Evolutionary conservation across 257 asterid species (phyloP).

Genomic region (Gentiana dahurica): DNA sequence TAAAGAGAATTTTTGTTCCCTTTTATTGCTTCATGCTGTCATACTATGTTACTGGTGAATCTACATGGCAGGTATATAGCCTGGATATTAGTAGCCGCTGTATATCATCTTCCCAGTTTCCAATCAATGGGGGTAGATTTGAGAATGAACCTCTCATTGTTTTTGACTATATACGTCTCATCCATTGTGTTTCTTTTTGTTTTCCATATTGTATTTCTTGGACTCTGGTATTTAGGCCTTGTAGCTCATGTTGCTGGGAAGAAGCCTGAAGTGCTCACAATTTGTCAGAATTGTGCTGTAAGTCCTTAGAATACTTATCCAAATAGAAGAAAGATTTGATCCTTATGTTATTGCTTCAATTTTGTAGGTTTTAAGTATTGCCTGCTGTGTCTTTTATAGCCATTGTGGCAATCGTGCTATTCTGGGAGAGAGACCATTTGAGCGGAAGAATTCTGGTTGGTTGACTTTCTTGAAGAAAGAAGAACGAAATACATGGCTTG

Average conservation of each 20-base stretch:
- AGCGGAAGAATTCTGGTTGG: conserved; percentile 65
- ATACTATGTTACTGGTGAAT: background rate
- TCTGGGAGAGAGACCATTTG: conserved; percentile 55
- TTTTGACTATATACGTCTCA: conserved; percentile 73
- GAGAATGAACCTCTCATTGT: conserved; percentile 93
- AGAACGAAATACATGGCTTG: conserved; percentile 74
- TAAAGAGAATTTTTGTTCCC: too few relatives aligned
- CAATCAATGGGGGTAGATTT: conserved; percentile 98
- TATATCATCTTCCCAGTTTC: conserved; percentile 98
- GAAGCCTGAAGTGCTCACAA: conserved; percentile 77
- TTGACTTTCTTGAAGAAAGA: conserved; percentile 70
- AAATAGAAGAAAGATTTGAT: conserved; percentile 14
- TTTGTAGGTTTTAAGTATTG: conserved; percentile 96
- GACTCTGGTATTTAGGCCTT: conserved; percentile 92
- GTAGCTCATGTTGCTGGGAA: conserved; percentile 96
- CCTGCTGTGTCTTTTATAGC: conserved; percentile 99
- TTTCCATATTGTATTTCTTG: conserved; percentile 80
- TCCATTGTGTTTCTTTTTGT: conserved; percentile 86
- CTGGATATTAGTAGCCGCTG: conserved; percentile 90
- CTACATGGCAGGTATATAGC: conserved; percentile 63
- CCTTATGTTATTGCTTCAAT: conserved; percentile 37
- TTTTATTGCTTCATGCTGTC: too few relatives aligned
- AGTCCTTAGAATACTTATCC: conserved; percentile 28
- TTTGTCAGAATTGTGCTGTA: conserved; percentile 92
- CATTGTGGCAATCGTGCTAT: conserved; percentile 97